Evolutionary conservation across 208 protist genomes (phyloP).

Genomic region (Trypanosomatidae sp.): DNA sequence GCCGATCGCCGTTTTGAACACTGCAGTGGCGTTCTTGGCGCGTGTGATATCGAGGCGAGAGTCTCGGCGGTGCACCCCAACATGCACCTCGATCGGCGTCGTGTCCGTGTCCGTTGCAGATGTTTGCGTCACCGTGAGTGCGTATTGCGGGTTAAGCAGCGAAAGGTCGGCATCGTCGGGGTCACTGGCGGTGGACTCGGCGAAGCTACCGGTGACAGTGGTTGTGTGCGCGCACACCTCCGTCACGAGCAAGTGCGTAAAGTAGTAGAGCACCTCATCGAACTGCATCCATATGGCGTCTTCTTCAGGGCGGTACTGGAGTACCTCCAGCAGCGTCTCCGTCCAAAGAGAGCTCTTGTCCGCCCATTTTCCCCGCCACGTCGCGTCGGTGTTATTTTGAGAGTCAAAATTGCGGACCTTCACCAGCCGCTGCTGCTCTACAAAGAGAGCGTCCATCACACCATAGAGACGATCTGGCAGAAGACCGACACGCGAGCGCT

Average conservation of each 20-base stretch:
- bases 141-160: conserved; percentile 56
- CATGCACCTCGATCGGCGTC: conserved; percentile 39
- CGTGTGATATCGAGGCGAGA: conserved; percentile 65
- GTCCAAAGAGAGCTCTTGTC: conserved; percentile 46
- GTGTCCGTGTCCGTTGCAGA: background rate
- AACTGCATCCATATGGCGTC: conserved; percentile 69
- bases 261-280: conserved; percentile 89
- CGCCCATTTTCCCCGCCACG: conserved; percentile 73
- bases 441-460: conserved; percentile 70
- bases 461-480: conserved; percentile 79
- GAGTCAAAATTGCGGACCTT: conserved; percentile 68
- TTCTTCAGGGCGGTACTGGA: conserved; percentile 13
- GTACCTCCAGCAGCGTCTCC: conserved; percentile 32
- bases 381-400: conserved; percentile 25
- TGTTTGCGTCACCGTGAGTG: conserved; percentile 19
- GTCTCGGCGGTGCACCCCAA: conserved; percentile 79
- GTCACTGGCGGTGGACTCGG: conserved; percentile 18
- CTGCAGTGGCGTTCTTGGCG: conserved; percentile 39
- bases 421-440: conserved; percentile 75
- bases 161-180: conserved; percentile 13
- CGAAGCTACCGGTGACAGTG: conserved; percentile 31
- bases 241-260: conserved; percentile 71
- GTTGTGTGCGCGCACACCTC: conserved; percentile 28
- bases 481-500: conserved; percentile 55
- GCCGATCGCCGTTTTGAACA: conserved; percentile 55